Evolutionary conservation across 2,329 filamentous ascomycete species (phyloP).

Genomic region (Stagonosporopsis cucurbitacearum): DNA sequence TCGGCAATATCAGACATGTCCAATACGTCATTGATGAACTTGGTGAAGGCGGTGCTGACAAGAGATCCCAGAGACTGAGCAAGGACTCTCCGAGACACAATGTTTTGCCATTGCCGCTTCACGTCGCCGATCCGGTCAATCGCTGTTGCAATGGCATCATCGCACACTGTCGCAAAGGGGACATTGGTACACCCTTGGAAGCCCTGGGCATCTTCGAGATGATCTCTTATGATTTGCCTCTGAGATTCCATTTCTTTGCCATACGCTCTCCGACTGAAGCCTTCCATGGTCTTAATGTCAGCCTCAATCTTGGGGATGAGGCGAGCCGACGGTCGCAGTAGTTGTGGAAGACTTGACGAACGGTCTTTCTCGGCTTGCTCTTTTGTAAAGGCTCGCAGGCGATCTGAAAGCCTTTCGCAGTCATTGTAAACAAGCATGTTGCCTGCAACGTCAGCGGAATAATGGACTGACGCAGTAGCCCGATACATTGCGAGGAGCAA

Average conservation of each 20-base stretch:
- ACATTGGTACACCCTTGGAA: constrained; percentile 65
- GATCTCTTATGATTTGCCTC: constrained; percentile 66
- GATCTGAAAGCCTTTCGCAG: constrained; percentile 63
- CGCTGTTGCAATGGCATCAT: constrained; percentile 64
- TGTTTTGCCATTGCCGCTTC: constrained; percentile 62
- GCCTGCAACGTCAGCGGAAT: constrained; percentile 64
- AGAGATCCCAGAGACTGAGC: constrained; percentile 68
- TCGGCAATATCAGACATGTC: constrained; percentile 70
- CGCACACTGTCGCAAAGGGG: constrained; percentile 66
- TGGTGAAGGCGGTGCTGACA: constrained; percentile 62
- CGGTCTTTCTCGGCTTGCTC: constrained; percentile 49
- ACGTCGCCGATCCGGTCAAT: constrained; percentile 65
- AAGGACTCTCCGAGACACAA: constrained; percentile 65
- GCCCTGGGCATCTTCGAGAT: constrained; percentile 68
- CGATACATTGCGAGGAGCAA: constrained; percentile 79
- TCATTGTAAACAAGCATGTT: constrained; percentile 73
- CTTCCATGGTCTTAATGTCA: constrained; percentile 63
- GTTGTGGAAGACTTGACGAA: constrained; percentile 37
- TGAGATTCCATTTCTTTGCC: constrained; percentile 70
- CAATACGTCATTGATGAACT: constrained; percentile 67
- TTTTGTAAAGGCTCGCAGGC: constrained; percentile 57
- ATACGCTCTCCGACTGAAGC: constrained; percentile 67
- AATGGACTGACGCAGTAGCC: constrained; percentile 77
- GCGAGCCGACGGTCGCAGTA: constrained; percentile 45
- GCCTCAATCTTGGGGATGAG: constrained; percentile 58